Evolutionary conservation across 108 stramenopile species (phyloP).

Genomic region (Craspedostauros australis): DNA sequence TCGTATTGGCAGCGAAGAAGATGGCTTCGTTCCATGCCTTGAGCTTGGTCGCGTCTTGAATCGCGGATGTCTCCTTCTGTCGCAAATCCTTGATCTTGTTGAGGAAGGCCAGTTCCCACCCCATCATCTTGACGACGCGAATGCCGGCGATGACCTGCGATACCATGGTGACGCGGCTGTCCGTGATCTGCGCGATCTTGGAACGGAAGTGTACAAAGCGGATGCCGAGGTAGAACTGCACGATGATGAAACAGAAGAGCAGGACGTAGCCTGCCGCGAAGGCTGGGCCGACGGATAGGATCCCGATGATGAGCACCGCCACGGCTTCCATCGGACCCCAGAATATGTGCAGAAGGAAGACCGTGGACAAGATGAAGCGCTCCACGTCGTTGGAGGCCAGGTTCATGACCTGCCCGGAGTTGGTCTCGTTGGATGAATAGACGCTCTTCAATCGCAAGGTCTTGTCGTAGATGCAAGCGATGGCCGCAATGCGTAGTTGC

Average conservation of each 20-base stretch:
- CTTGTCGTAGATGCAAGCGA: conserved; percentile 78
- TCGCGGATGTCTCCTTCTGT: conserved; percentile 52
- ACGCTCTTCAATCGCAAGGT: conserved; percentile 37
- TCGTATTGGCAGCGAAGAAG: conserved; percentile 60
- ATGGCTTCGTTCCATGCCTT: conserved; percentile 84
- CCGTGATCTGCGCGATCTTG: conserved; percentile 82
- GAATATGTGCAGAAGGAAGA: conserved; percentile 66
- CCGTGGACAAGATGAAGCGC: conserved; percentile 63
- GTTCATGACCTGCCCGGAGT: conserved; percentile 82
- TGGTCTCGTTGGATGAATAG: conserved; percentile 20
- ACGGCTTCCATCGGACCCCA: conserved; percentile 83
- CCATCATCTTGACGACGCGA: conserved; percentile 82
- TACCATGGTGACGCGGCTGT: conserved; percentile 77
- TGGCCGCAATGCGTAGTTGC: conserved; percentile 65
- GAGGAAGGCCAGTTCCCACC: conserved; percentile 68
- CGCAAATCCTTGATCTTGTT: conserved; percentile 60
- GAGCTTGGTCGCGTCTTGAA: conserved; percentile 57
- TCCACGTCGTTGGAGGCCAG: conserved; percentile 92
- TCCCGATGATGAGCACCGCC: conserved; percentile 66
- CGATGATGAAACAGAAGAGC: conserved; percentile 72
- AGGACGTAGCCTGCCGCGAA: conserved; percentile 83
- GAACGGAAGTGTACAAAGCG: conserved; percentile 64
- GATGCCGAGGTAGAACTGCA: conserved; percentile 66
- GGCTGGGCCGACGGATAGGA: conserved; percentile 60
- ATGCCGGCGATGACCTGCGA: conserved; percentile 85